Evolutionary conservation across 163 green algal species (phyloP), one percentile per base, ranked within the genome.

Genomic region (Scenedesmus sp.): DNA sequence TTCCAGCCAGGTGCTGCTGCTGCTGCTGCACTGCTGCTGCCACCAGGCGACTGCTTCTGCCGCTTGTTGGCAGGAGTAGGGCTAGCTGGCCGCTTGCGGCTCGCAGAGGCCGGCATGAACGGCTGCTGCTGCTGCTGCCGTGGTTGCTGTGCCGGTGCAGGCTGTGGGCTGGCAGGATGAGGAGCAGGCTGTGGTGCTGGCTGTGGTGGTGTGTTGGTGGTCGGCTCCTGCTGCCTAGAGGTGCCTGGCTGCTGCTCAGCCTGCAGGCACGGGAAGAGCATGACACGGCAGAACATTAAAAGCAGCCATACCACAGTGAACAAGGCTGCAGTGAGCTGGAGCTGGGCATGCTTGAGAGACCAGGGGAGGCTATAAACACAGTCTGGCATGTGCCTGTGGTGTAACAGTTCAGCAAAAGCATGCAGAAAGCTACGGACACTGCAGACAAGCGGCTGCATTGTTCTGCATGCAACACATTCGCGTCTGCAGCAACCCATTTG

Each of bases 111-210:
- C 84, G 73, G 23, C 60, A 60, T 26, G 46, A 92, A 76, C 13
- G 18, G 54, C 82, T 88, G 60, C 82, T 74, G 59, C 82, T 94
- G 87, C 67, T 60, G 67, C n/a, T 89, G 18, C 62, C 15, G 67
- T 20, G 15, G 46, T 54, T 90, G 85, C 23, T 52, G 18, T 20
- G 15, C 79, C 55, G n/a, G 34, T 89, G 82, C 20, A 60, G 59
- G 70, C 4, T 26, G 67, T 6, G 67, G 70, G n/a, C 23, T 74
- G 4, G 55, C 6, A 73, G 70, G 70, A 23, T 79, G 70, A 15
- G 70, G 70, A 5, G 70, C 70, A 79, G 70, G 70, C 70, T 79
- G 70, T 15, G 23, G 23, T 16, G 70, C 23, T 52, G 70, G 70
- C 23, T 79, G 70, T 10, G 70, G 70, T 8, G 70, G 70, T 13